A percentile compares a stretch with the other conserved stretches of the same genome.
Conservation (phyloP, 2,329 filamentous ascomycete genomes). For the Capronia epimyces region DNA sequence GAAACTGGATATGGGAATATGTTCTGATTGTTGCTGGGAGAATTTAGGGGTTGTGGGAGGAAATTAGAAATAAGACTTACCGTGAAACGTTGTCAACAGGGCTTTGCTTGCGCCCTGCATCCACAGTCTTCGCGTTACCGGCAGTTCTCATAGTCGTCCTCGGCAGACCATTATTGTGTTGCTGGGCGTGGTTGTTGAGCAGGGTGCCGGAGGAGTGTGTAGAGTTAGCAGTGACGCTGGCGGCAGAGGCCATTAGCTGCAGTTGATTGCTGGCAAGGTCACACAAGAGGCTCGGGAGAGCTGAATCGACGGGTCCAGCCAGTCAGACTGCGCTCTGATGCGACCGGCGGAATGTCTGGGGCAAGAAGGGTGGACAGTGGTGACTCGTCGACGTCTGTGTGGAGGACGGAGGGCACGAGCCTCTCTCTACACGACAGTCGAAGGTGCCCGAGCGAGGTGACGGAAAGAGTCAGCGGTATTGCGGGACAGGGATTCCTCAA, state of each 20-base stretch:
- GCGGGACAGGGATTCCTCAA: constrained; percentile 4
- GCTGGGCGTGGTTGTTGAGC: constrained; percentile 12
- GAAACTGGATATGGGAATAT: not conserved
- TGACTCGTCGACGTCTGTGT: constrained; percentile 12
- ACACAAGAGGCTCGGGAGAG: constrained; percentile 25
- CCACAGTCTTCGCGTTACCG: constrained; percentile 23
- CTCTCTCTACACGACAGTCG: constrained; percentile 12
- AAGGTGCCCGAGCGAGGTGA: constrained; percentile 9
- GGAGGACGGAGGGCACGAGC: constrained; percentile 23
- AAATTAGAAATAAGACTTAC: constrained; percentile 7
- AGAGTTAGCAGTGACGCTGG: constrained; percentile 22
- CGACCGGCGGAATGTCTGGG: constrained; percentile 3
- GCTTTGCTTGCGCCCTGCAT: constrained; percentile 28
- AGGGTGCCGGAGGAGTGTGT: constrained; percentile 14
- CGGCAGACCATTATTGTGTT: constrained; percentile 24
- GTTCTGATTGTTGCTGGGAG: not conserved
- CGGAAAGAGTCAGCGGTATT: constrained; percentile 8
- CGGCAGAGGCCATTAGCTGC: constrained; percentile 28
- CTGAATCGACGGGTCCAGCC: constrained; percentile 23
- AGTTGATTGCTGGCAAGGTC: constrained; percentile 21
- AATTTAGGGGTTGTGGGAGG: not conserved
- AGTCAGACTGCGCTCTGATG: constrained; percentile 21
- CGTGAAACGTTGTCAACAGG: constrained; percentile 23
- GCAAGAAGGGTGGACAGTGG: constrained; percentile 10
- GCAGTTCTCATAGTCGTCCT: constrained; percentile 27